A percentile compares a stretch with the other conserved stretches of the same genome.
Conservation (phyloP, 139 green algal species). For the Zygnema circumcarinatum region DNA sequence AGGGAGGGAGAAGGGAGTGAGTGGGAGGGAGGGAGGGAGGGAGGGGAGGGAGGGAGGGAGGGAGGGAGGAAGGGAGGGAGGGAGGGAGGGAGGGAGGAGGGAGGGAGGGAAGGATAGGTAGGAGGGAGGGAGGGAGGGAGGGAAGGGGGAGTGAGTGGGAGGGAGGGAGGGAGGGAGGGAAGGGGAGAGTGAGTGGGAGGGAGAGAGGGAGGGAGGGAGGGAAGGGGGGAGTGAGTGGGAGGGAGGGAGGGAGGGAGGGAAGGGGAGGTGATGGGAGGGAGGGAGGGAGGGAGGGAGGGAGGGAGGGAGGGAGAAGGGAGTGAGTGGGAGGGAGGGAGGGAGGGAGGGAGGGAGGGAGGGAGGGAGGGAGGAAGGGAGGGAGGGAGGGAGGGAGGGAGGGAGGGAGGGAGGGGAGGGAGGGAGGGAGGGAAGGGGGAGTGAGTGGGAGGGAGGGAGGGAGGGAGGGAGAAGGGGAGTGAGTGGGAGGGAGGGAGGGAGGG, state of each 20-base stretch:
- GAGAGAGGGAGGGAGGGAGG: not conserved
- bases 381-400: not conserved
- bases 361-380: not conserved
- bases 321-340: no score
- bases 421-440: not conserved
- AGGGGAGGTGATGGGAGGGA: no score
- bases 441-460: not conserved
- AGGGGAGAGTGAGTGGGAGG: not conserved
- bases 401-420: not conserved
- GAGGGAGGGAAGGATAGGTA: no score
- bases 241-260: not conserved
- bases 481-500: no score
- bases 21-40: not conserved
- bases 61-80: no score
- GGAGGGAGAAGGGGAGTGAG: no score
- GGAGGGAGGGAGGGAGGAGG: no score
- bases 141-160: not conserved
- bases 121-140: no score
- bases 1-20: not conserved
- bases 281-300: no score
- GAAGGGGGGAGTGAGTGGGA: not conserved
- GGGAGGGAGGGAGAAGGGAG: no score
- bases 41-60: no score
- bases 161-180: not conserved
- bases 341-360: no score